Evolutionary conservation across 2,329 filamentous ascomycete species (phyloP).

Genomic region (Fusarium torulosum): DNA sequence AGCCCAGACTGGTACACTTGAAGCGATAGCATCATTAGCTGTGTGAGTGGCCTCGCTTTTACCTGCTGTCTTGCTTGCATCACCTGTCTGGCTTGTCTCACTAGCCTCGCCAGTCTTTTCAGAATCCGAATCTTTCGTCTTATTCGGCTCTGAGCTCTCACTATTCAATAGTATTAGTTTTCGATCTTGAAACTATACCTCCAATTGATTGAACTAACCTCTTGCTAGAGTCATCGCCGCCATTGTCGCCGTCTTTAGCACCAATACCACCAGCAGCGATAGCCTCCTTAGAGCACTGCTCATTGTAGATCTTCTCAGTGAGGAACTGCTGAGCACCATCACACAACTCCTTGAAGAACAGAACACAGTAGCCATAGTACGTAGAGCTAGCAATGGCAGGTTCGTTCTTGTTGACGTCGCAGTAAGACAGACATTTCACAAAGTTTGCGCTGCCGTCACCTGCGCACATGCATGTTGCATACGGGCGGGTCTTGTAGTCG

Average conservation of each 20-base stretch:
- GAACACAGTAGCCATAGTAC: not conserved
- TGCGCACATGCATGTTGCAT: slow-evolving; percentile 13
- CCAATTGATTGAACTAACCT: not conserved
- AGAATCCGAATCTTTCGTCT: not conserved
- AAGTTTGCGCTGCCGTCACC: slow-evolving; percentile 1
- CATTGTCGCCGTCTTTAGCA: not conserved
- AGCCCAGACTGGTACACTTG: not conserved
- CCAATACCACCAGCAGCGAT: not conserved
- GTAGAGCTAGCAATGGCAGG: not conserved
- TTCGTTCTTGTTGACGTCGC: not conserved
- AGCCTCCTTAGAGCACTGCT: slow-evolving; percentile 1
- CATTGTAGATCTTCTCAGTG: not conserved
- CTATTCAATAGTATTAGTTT: not conserved
- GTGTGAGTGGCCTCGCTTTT: not conserved
- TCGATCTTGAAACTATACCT: too few relatives aligned
- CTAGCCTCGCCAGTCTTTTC: not conserved
- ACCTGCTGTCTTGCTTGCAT: not conserved
- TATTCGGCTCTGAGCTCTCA: not conserved
- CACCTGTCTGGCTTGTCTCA: not conserved
- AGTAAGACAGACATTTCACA: not conserved
- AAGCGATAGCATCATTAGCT: not conserved
- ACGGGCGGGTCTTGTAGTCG: not conserved
- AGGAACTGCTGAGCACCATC: not conserved
- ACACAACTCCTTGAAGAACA: slow-evolving; percentile 6
- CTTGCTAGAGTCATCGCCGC: not conserved